A percentile compares a stretch with the other conserved stretches of the same genome.
phyloP scores from a whole-genome alignment of 768 basidiomycete species.

The Suillus subluteus region DNA sequence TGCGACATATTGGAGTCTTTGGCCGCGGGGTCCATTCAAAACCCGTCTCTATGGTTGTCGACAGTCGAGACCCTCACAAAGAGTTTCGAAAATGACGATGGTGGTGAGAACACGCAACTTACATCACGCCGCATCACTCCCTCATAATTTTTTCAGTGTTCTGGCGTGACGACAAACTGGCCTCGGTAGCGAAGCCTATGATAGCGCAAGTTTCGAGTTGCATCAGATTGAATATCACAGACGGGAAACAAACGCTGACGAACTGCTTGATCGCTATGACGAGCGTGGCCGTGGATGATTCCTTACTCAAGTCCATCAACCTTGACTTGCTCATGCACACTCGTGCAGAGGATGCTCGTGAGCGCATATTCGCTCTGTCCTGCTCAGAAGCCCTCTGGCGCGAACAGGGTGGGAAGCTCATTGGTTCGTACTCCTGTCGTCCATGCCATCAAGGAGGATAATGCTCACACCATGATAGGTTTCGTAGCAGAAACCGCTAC shows the following conservation, averaged over 20 bases:
- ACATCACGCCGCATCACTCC: neutral
- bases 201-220: conserved; percentile 68
- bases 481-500: conserved; percentile 81
- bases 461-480: conserved; percentile 42
- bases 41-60: conserved; percentile 62
- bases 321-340: conserved; percentile 86
- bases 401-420: conserved; percentile 70
- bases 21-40: conserved; percentile 21
- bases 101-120: conserved; percentile 50
- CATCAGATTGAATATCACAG: conserved; percentile 38
- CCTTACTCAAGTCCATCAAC: conserved; percentile 79
- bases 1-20: conserved; percentile 62
- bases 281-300: conserved; percentile 53
- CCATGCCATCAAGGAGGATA: neutral
- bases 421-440: conserved; percentile 50
- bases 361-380: conserved; percentile 71
- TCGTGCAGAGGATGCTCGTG: conserved; percentile 73
- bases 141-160: conserved; percentile 54
- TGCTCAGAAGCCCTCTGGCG: conserved; percentile 80
- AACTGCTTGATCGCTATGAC: conserved; percentile 56
- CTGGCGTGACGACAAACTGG: conserved; percentile 86
- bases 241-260: conserved; percentile 45
- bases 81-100: conserved; percentile 78
- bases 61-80: conserved; percentile 65
- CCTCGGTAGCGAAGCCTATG: conserved; percentile 59